These are phyloP conservation scores for Calonectria henricotiae DNA, from an alignment of 2,329 filamentous ascomycete species.

Conservation along the genomic window DNA sequence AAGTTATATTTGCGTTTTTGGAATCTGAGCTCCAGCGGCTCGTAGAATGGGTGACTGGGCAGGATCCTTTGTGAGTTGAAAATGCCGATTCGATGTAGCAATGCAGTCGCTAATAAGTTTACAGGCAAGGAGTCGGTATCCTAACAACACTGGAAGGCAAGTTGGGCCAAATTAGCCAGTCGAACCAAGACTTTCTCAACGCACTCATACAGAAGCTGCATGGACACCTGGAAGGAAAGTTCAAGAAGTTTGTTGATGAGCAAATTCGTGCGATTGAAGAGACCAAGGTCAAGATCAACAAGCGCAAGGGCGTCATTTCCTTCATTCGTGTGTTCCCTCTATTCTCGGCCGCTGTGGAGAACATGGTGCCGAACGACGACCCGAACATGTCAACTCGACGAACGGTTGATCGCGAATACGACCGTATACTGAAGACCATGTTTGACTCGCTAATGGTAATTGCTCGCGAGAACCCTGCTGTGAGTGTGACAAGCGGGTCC, in stretches of 20 bases:
- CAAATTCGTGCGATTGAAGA: constrained; percentile 97
- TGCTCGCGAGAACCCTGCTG: constrained; percentile 78
- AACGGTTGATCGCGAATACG: constrained; percentile 89
- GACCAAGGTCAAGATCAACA: constrained; percentile 99
- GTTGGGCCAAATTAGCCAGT: constrained; percentile 84
- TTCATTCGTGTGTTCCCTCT: constrained; percentile 95
- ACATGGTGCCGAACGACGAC: constrained; percentile 79
- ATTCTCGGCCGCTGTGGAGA: constrained; percentile 88
- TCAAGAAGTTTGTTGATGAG: constrained; percentile 92
- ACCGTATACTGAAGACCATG: constrained; percentile 93
- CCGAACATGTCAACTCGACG: constrained; percentile 77
- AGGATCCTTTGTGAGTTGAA: constrained; percentile 83
- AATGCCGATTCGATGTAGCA: neutral
- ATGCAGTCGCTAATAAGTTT: constrained; percentile 41
- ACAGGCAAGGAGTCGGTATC: constrained; percentile 90
- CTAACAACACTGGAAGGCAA: constrained; percentile 87
- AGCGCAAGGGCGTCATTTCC: constrained; percentile 95
- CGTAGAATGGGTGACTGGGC: constrained; percentile 86
- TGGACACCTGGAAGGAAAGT: constrained; percentile 80
- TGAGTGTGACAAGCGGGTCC: constrained; percentile 61
- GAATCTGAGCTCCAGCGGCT: constrained; percentile 83
- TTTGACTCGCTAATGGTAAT: constrained; percentile 98
- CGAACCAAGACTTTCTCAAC: constrained; percentile 93
- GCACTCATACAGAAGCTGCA: constrained; percentile 86
- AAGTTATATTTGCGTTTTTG: constrained; percentile 88